Evolutionary conservation across 371 early-diverging fungal genomes (phyloP).

Genomic region (Mucor plumbeus): DNA sequence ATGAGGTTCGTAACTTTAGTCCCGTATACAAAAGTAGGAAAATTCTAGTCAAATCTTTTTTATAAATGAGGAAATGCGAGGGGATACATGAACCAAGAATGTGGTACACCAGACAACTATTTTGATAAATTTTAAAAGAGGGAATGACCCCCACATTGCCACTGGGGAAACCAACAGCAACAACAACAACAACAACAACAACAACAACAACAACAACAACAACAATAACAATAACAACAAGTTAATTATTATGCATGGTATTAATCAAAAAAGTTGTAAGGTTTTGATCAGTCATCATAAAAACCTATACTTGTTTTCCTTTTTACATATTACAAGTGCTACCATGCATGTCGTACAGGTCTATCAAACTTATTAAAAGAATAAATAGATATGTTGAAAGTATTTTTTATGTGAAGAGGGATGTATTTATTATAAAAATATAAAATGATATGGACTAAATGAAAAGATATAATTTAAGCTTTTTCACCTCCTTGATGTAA

Average conservation of each 20-base stretch:
- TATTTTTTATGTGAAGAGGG: too few species aligned
- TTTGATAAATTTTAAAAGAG: background rate
- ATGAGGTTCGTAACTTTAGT: background rate
- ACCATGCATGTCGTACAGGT: background rate
- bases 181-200: background rate
- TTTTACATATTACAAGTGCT: background rate
- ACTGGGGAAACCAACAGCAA: background rate
- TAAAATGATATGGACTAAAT: too few species aligned
- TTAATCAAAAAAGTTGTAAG: background rate
- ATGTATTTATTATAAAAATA: background rate
- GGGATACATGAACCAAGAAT: too few species aligned
- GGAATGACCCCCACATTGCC: background rate
- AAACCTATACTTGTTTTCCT: background rate
- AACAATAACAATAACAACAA: too few species aligned
- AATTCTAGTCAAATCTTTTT: background rate
- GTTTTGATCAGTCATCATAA: background rate
- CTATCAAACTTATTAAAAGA: background rate
- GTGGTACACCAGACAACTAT: background rate
- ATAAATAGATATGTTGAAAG: too few species aligned
- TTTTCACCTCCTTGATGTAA: background rate
- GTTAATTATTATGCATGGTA: background rate
- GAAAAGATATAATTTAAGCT: background rate
- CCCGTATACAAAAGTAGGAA: background rate
- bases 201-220: background rate
- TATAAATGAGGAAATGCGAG: too few species aligned